Base-by-base conservation (phyloP, 345 rosid genomes). In the Lepidium sativum region DNA sequence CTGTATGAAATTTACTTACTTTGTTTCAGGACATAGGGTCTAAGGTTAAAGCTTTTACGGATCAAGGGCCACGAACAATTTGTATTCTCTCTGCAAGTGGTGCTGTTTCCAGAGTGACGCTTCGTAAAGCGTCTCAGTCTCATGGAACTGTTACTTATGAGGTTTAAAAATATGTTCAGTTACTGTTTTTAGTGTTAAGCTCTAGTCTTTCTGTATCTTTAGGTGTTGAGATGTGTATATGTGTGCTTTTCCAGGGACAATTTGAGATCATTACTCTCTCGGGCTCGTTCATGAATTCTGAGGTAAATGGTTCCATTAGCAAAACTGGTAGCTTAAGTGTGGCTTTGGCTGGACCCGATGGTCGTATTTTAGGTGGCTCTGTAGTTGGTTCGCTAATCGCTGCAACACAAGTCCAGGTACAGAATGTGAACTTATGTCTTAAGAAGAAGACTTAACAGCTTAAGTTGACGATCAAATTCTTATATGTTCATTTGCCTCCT, bases 81-180 rank as follows among this genome's bases (percentile, higher is more conserved):
- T 86, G 91, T 77, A 83, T 94, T 73, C 89, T 94, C 57, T 88
- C 99, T 47, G 97, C 95, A 55, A 82, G 71, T 82, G 99, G 99
- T 49, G 87, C 96, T 29, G 76, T 94, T 55, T 70, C 79, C 78
- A 79, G 77, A 60, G 92, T 82, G 48, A 84, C 87, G 16, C 86
- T 92, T 47, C 81, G 82, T 60, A 88, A 84, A 65, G 84, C 90
- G 13, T 70, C 95, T 42, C 63, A 70, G 70, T 34, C 88, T 47
- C 78, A 81, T 71, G 84, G 85, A 29, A 43, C 82, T 1, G 79
- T 80, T 68, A 73, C 94, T 53, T 86, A 83, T 59, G 97, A 92
- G 98, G 97, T 89, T 70, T 35, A 9, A 17, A 50, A 14, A 72
- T 12, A 6, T 62, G 27, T 39, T 63, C 16, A 2, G 43, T 58